These are phyloP conservation scores for Cystofilobasidium ferigula DNA, from an alignment of 768 basidiomycete genomes.

Conservation along the genomic window DNA sequence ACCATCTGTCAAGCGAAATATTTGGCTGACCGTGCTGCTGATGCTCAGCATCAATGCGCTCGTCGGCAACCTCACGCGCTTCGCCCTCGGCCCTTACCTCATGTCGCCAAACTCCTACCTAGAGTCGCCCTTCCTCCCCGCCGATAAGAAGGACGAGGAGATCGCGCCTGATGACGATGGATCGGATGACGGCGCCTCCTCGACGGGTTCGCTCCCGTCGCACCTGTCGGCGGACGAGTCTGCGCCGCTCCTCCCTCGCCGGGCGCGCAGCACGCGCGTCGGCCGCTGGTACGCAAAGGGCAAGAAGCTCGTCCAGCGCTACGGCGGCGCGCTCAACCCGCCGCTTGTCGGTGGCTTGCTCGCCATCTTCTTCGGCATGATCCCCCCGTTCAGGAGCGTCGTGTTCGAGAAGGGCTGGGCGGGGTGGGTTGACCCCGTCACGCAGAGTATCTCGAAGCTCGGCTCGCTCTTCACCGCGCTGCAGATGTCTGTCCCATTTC, in stretches of 20 bases:
- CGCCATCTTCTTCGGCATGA: constrained; percentile 33
- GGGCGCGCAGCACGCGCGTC: neutral
- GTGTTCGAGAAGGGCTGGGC: constrained; percentile 30
- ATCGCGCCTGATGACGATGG: neutral
- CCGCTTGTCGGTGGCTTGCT: constrained; percentile 35
- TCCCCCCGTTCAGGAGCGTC: constrained; percentile 30
- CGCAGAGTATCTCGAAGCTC: constrained; percentile 26
- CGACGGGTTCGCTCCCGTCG: neutral
- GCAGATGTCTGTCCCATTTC: constrained; percentile 33
- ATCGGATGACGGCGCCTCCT: neutral
- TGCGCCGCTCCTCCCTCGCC: constrained; percentile 27
- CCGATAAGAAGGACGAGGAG: neutral
- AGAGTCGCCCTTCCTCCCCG: neutral
- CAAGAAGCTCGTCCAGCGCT: neutral
- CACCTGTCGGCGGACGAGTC: constrained; percentile 28
- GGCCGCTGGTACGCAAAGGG: neutral
- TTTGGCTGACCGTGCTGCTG: neutral
- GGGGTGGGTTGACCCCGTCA: constrained; percentile 31
- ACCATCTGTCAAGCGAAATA: neutral
- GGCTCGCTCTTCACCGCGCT: constrained; percentile 35
- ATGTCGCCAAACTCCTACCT: neutral
- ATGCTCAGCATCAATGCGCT: constrained; percentile 32
- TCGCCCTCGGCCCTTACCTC: constrained; percentile 16
- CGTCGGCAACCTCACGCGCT: constrained; percentile 35
- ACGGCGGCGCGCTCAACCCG: constrained; percentile 31